A percentile compares a stretch with the other conserved stretches of the same genome.
Conservation (phyloP, 129 eudicot genomes). For the Heracleum sosnowskyi region DNA sequence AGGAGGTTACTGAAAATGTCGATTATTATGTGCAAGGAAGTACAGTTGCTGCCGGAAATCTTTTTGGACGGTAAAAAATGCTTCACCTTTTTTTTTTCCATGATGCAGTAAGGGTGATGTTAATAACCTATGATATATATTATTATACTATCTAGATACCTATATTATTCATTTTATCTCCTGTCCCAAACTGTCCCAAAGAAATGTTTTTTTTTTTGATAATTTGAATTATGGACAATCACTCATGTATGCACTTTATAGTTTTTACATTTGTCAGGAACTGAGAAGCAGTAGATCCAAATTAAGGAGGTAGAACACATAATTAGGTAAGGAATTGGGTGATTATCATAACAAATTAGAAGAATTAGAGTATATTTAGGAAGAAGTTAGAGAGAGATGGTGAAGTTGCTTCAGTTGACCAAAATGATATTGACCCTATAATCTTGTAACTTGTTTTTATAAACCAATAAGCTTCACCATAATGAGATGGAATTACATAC, state of each 20-base stretch:
- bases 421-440: background rate
- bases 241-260: background rate
- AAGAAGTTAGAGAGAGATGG: background rate
- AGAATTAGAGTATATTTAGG: background rate
- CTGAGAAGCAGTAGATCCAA: background rate
- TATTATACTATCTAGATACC: background rate
- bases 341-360: too few relatives aligned
- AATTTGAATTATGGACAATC: background rate
- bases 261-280: background rate
- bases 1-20: constrained; percentile 94
- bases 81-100: background rate
- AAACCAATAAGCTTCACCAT: background rate
- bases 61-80: constrained; percentile 73
- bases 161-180: background rate
- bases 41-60: constrained; percentile 90
- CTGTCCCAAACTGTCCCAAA: background rate
- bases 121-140: background rate
- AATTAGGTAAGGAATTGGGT: background rate
- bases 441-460: background rate
- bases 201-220: background rate
- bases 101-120: background rate
- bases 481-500: background rate
- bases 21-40: constrained; percentile 95
- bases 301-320: background rate
- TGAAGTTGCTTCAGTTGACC: background rate